phyloP scores from a whole-genome alignment of 768 basidiomycete species.

The Serendipita sp. region DNA sequence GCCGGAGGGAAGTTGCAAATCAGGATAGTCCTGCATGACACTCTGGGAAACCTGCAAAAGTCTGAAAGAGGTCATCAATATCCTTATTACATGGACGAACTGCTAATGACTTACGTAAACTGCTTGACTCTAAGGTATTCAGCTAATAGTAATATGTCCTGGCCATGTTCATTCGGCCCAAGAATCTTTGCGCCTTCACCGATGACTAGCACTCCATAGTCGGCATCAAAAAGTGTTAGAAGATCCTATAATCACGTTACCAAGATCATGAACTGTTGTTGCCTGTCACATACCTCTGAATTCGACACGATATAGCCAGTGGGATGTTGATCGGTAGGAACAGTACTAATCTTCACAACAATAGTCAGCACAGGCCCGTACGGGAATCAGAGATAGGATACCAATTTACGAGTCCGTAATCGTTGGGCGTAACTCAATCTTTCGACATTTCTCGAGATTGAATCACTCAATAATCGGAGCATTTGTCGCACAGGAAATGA shows the following conservation, averaged over 20 bases:
- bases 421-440: conserved; percentile 62
- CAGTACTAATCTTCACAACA: conserved; percentile 44
- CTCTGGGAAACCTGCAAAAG: conserved; percentile 56
- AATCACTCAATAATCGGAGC: conserved; percentile 61
- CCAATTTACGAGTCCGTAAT: conserved; percentile 60
- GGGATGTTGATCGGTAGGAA: conserved; percentile 50
- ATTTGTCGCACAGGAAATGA: conserved; percentile 76
- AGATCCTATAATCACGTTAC: conserved; percentile 29
- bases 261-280: background rate
- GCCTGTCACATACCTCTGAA: conserved; percentile 28
- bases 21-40: conserved; percentile 53
- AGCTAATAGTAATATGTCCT: conserved; percentile 63
- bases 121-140: conserved; percentile 65
- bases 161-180: conserved; percentile 53
- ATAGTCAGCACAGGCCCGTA: background rate
- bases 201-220: conserved; percentile 56
- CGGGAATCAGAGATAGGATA: conserved; percentile 21
- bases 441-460: conserved; percentile 67
- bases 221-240: conserved; percentile 61
- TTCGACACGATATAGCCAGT: conserved; percentile 68
- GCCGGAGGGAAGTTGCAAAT: conserved; percentile 44
- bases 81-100: background rate
- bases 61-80: conserved; percentile 21
- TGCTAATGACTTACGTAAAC: conserved; percentile 34
- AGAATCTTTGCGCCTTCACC: conserved; percentile 58